Evolutionary conservation across 140 eudicot species (phyloP).

Genomic region (Cichorium intybus): DNA sequence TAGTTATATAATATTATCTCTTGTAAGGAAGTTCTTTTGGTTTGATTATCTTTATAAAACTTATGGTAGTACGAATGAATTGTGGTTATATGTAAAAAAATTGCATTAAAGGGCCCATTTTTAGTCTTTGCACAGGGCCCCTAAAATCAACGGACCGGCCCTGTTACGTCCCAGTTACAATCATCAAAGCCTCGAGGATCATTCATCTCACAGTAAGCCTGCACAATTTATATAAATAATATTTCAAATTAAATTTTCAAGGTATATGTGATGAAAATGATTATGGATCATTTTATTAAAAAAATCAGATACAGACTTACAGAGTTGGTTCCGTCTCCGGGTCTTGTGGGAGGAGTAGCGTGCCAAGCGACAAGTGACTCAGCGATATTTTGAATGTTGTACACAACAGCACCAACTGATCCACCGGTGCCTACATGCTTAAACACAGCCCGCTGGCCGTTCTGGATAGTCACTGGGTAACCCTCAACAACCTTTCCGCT

Average conservation of each 20-base stretch:
- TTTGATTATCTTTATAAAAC: too few relatives aligned
- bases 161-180: background rate
- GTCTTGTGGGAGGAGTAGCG: background rate
- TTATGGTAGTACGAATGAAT: too few relatives aligned
- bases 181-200: background rate
- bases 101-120: too few relatives aligned
- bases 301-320: too few relatives aligned
- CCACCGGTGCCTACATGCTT: conserved; percentile 10
- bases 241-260: too few relatives aligned
- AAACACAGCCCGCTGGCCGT: conserved; percentile 13
- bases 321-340: background rate
- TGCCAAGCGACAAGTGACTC: conserved; percentile 12
- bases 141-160: too few relatives aligned
- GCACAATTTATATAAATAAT: background rate
- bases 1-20: too few relatives aligned
- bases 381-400: background rate
- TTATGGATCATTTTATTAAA: too few relatives aligned
- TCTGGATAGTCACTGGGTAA: conserved; percentile 3
- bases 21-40: too few relatives aligned
- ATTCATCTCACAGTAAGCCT: conserved; percentile 21
- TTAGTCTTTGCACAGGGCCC: too few relatives aligned
- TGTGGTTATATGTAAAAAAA: too few relatives aligned
- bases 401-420: conserved; percentile 16
- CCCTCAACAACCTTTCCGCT: background rate
- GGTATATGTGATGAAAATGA: too few relatives aligned